These are phyloP conservation scores for Aspergillus brasiliensis DNA, from an alignment of 2,329 filamentous ascomycete species.

Conservation along the genomic window DNA sequence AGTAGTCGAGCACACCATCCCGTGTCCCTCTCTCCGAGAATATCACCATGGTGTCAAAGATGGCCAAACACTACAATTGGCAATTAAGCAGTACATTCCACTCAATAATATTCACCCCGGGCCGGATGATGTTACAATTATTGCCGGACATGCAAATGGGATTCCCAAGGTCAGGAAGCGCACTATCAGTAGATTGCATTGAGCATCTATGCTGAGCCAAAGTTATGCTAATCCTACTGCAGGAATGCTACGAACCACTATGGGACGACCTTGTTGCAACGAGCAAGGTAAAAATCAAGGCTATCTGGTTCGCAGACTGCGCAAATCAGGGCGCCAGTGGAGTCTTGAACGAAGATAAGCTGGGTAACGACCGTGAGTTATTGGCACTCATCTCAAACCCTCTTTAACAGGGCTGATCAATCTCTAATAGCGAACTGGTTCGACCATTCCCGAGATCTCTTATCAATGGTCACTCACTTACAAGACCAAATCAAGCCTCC, in stretches of 20 bases:
- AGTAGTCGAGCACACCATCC: slow-evolving; percentile 52
- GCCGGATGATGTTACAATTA: slow-evolving; percentile 55
- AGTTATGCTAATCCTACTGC: not conserved
- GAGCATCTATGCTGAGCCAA: not conserved
- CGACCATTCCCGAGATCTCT: slow-evolving; percentile 75
- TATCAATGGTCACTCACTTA: slow-evolving; percentile 50
- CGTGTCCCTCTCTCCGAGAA: slow-evolving; percentile 54
- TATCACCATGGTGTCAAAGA: slow-evolving; percentile 51
- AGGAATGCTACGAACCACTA: slow-evolving; percentile 84
- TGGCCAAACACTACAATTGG: slow-evolving; percentile 54
- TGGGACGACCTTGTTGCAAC: slow-evolving; percentile 73
- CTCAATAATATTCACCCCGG: slow-evolving; percentile 46
- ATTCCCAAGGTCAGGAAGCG: slow-evolving; percentile 63
- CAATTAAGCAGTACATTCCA: slow-evolving; percentile 60
- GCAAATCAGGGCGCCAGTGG: slow-evolving; percentile 76
- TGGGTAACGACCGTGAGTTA: slow-evolving; percentile 75
- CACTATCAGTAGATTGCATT: not conserved
- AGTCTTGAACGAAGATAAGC: slow-evolving; percentile 67
- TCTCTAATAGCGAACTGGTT: slow-evolving; percentile 32
- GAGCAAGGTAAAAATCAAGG: slow-evolving; percentile 61
- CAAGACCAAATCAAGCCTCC: slow-evolving; percentile 45
- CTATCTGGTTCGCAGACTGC: slow-evolving; percentile 80
- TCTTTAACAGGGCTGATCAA: slow-evolving; percentile 52
- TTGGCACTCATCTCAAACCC: too few relatives aligned
- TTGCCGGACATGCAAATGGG: slow-evolving; percentile 58